Evolutionary conservation across 441 rosid genomes (phyloP).

Genomic region (Gossypium laxum): DNA sequence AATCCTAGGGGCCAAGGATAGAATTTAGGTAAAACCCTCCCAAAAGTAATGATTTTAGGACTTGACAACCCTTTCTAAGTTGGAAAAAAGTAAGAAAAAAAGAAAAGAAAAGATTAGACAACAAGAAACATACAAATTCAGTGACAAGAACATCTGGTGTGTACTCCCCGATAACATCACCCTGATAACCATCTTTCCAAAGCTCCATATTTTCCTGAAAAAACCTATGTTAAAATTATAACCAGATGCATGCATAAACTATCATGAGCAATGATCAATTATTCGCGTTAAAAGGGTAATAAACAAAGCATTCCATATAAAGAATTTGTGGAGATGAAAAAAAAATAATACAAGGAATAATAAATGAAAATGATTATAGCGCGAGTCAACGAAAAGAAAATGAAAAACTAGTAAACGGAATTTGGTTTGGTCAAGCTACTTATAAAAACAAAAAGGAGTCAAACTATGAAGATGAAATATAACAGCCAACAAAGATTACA

Average conservation of each 20-base stretch:
- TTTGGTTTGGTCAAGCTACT: neutral
- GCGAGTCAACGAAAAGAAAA: neutral
- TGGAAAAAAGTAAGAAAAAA: neutral
- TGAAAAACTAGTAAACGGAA: neutral
- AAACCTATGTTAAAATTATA: neutral
- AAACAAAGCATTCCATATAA: neutral
- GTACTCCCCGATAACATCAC: conserved; percentile 75
- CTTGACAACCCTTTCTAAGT: neutral
- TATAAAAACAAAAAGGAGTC: neutral
- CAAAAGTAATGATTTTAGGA: too few relatives aligned
- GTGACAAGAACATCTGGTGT: conserved; percentile 79
- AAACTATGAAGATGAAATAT: neutral
- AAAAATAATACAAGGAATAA: neutral
- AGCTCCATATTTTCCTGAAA: conserved; percentile 53
- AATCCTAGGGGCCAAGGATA: too few relatives aligned
- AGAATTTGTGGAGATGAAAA: neutral
- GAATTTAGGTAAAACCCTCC: too few relatives aligned
- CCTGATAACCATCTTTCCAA: conserved; percentile 65
- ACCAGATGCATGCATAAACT: neutral
- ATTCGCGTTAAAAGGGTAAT: neutral
- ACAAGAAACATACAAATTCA: conserved; percentile 61
- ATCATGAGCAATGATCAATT: neutral
- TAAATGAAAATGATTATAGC: neutral
- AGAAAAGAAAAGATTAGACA: neutral
- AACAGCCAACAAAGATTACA: neutral